phyloP scores from a whole-genome alignment of 352 stramenopile species.

The Phytophthora macrochlamydospora region DNA sequence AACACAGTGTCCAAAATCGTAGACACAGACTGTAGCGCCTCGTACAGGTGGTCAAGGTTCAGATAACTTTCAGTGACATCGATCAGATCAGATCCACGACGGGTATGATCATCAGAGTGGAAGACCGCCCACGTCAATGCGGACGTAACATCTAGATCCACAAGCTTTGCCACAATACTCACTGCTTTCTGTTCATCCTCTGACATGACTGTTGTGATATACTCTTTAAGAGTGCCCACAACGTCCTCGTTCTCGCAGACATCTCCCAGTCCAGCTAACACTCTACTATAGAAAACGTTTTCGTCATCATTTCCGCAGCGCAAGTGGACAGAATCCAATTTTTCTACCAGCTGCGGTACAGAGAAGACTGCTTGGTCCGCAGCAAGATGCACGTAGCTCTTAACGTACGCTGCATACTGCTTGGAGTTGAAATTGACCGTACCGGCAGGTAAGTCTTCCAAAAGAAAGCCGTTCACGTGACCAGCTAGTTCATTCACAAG shows the following conservation, averaged over 20 bases:
- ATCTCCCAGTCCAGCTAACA: conserved; percentile 59
- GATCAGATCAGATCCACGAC: conserved; percentile 25
- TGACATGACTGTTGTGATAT: conserved; percentile 42
- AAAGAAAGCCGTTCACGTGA: conserved; percentile 56
- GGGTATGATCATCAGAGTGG: conserved; percentile 40
- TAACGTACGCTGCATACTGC: conserved; percentile 53
- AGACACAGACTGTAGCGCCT: conserved; percentile 35
- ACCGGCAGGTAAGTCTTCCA: conserved; percentile 31
- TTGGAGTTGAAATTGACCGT: conserved; percentile 51
- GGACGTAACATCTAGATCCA: conserved; percentile 76
- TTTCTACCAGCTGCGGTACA: conserved; percentile 46
- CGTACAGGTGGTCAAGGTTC: conserved; percentile 53
- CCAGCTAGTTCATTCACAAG: conserved; percentile 58
- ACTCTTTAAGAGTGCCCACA: conserved; percentile 38
- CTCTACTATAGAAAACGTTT: conserved; percentile 48
- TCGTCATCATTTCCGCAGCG: conserved; percentile 31
- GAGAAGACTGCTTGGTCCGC: conserved; percentile 33
- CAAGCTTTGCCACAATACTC: conserved; percentile 47
- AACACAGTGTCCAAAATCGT: conserved; percentile 32
- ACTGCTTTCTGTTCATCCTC: conserved; percentile 28
- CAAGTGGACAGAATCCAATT: conserved; percentile 59
- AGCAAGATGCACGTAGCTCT: conserved; percentile 55
- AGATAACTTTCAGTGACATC: conserved; percentile 54
- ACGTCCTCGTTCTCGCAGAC: conserved; percentile 61
- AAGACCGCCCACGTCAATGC: conserved; percentile 80